Evolutionary conservation across 208 protist genomes (phyloP).

Genomic region (Trypanosoma lewisi): DNA sequence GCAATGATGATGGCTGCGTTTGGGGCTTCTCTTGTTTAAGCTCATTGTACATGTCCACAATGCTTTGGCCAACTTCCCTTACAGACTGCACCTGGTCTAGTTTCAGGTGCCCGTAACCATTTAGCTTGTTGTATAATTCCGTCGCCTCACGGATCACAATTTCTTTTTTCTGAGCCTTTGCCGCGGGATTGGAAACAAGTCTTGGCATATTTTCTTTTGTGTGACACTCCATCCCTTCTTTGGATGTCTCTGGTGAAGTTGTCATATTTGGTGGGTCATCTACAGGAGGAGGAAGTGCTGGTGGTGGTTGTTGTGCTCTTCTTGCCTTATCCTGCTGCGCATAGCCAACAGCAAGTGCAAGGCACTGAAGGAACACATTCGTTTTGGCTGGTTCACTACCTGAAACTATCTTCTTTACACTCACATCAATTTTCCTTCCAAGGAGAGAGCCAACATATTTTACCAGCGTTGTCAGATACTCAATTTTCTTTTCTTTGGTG

Average conservation of each 20-base stretch:
- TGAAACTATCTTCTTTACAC: conserved; percentile 86
- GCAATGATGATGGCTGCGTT: conserved; percentile 52
- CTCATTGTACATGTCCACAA: conserved; percentile 81
- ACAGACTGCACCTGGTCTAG: conserved; percentile 39
- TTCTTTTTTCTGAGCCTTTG: conserved; percentile 14
- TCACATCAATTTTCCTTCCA: conserved; percentile 68
- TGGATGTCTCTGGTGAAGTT: conserved; percentile 4
- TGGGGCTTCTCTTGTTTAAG: conserved; percentile 37
- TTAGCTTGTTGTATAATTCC: conserved; percentile 57
- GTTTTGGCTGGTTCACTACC: conserved; percentile 88
- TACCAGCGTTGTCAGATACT: conserved; percentile 73
- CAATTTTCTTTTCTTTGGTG: conserved; percentile 87
- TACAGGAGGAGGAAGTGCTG: no score
- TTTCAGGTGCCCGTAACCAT: conserved; percentile 51
- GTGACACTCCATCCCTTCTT: not conserved
- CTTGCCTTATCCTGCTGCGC: conserved; percentile 78
- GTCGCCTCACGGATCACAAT: conserved; percentile 14
- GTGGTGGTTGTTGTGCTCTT: conserved; percentile 14
- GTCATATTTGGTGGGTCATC: not conserved
- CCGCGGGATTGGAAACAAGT: conserved; percentile 2
- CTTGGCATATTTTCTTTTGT: not conserved
- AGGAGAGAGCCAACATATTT: conserved; percentile 72
- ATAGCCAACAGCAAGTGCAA: conserved; percentile 73
- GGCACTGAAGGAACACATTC: conserved; percentile 82
- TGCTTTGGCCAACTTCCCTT: conserved; percentile 45